A percentile compares a stretch with the other conserved stretches of the same genome.
Evolutionary conservation across 2,329 filamentous ascomycete genomes (phyloP).

Genomic region (Sclerotinia trifoliorum): DNA sequence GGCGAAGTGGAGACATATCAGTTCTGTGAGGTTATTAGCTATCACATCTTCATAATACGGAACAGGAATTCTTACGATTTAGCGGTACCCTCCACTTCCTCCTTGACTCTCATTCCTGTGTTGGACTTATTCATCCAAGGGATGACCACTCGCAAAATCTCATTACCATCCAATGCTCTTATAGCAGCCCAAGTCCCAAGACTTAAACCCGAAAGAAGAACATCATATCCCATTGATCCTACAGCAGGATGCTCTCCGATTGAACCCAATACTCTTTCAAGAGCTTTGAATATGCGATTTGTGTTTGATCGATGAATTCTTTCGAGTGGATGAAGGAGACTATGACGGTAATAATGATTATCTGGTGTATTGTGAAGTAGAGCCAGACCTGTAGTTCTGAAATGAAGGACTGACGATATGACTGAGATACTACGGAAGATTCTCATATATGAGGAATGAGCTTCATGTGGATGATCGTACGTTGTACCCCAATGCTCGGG

Average conservation of each 20-base stretch:
- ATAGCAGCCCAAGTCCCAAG: slow-evolving; percentile 59
- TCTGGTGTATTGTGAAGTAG: slow-evolving; percentile 50
- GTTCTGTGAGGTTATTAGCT: neutral
- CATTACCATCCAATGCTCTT: slow-evolving; percentile 50
- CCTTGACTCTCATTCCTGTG: neutral
- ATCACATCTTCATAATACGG: too few relatives aligned
- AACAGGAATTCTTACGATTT: neutral
- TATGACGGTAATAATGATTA: slow-evolving; percentile 50
- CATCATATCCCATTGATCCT: slow-evolving; percentile 57
- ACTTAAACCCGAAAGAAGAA: slow-evolving; percentile 53
- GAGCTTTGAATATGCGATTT: slow-evolving; percentile 48
- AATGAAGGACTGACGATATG: slow-evolving; percentile 47
- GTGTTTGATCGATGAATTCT: slow-evolving; percentile 46
- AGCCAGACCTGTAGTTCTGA: slow-evolving; percentile 45
- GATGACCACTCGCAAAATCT: slow-evolving; percentile 47
- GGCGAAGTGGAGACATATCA: slow-evolving; percentile 22
- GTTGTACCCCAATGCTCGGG: slow-evolving; percentile 51
- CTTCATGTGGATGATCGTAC: slow-evolving; percentile 43
- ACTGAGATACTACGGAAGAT: slow-evolving; percentile 51
- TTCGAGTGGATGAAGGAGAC: slow-evolving; percentile 48
- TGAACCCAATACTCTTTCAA: slow-evolving; percentile 49
- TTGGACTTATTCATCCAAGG: slow-evolving; percentile 36
- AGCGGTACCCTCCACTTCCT: neutral
- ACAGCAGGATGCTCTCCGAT: slow-evolving; percentile 58
- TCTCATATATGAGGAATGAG: slow-evolving; percentile 45